A percentile compares a stretch with the other conserved stretches of the same genome.
Conservation (phyloP, 495 filamentous ascomycete species). For the Massariosphaeria phaeospora region DNA sequence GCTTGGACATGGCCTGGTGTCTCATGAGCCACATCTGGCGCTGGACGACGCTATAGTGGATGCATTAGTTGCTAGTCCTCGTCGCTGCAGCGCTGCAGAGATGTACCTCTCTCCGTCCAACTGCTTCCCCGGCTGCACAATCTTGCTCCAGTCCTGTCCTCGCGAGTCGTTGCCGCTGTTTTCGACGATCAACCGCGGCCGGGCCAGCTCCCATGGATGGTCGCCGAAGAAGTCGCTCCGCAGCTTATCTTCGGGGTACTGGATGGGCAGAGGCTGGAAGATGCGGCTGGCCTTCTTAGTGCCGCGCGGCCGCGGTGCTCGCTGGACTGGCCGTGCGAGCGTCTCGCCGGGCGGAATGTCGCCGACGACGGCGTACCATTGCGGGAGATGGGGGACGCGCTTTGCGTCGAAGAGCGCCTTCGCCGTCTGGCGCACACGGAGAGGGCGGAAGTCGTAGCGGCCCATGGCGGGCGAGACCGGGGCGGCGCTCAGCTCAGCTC, state of each 20-base stretch:
- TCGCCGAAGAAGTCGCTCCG: slow-evolving; percentile 79
- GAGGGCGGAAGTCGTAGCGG: slow-evolving; percentile 66
- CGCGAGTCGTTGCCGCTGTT: slow-evolving; percentile 74
- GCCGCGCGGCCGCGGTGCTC: slow-evolving; percentile 14
- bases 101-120: slow-evolving; percentile 79
- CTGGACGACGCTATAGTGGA: slow-evolving; percentile 73
- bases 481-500: no score
- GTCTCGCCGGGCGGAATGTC: slow-evolving; percentile 75
- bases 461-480: slow-evolving; percentile 54
- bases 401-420: slow-evolving; percentile 51
- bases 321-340: slow-evolving; percentile 56
- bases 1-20: slow-evolving; percentile 55
- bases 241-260: slow-evolving; percentile 80
- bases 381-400: slow-evolving; percentile 51
- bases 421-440: slow-evolving; percentile 66
- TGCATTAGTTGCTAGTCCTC: slow-evolving; percentile 5
- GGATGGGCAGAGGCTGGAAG: slow-evolving; percentile 72
- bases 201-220: slow-evolving; percentile 95
- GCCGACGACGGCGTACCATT: slow-evolving; percentile 71
- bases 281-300: slow-evolving; percentile 59
- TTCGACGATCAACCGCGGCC: slow-evolving; percentile 80
- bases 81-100: no score
- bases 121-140: slow-evolving; percentile 71
- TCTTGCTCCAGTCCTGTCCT: slow-evolving; percentile 70
- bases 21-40: slow-evolving; percentile 81